These are phyloP conservation scores for Cucurbita ficifolia DNA, from an alignment of 306 rosid species.

Conservation along the genomic window DNA sequence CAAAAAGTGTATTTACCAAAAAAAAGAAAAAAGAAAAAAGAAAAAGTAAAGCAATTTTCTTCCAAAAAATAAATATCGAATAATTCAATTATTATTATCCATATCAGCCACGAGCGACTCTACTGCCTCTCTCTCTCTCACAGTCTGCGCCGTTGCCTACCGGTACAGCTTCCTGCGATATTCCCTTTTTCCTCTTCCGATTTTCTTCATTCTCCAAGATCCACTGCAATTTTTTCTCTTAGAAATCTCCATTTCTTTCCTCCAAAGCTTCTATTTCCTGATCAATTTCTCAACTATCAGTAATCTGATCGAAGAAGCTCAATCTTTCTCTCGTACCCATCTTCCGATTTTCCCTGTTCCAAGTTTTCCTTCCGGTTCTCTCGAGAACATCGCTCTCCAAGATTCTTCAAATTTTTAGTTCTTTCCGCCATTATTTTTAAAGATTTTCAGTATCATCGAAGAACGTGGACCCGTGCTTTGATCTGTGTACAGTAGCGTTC, in stretches of 20 bases:
- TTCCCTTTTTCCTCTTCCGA: not conserved
- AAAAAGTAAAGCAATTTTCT: not conserved
- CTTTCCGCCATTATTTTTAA: constrained; percentile 8
- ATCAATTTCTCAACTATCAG: not conserved
- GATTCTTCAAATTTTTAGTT: constrained; percentile 23
- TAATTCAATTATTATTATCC: constrained; percentile 3
- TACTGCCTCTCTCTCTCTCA: not conserved
- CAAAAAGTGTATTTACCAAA: too few relatives aligned
- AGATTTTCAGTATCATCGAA: constrained; percentile 8
- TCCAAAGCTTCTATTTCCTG: not conserved
- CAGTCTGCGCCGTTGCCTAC: not conserved
- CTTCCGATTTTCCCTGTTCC: not conserved
- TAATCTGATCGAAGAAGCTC: not conserved
- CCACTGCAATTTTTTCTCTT: not conserved
- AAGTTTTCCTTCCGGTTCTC: not conserved
- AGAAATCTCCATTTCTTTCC: not conserved
- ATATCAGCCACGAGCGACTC: constrained; percentile 1
- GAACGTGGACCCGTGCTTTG: constrained; percentile 18
- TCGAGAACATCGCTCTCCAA: constrained; percentile 37
- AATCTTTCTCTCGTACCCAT: not conserved
- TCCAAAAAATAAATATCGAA: not conserved
- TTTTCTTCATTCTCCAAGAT: not conserved
- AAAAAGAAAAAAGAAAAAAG: not conserved
- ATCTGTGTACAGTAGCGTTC: constrained; percentile 28
- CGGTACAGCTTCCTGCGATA: not conserved